Conservation (phyloP, 441 rosid genomes). For the Omphalea diandra region DNA sequence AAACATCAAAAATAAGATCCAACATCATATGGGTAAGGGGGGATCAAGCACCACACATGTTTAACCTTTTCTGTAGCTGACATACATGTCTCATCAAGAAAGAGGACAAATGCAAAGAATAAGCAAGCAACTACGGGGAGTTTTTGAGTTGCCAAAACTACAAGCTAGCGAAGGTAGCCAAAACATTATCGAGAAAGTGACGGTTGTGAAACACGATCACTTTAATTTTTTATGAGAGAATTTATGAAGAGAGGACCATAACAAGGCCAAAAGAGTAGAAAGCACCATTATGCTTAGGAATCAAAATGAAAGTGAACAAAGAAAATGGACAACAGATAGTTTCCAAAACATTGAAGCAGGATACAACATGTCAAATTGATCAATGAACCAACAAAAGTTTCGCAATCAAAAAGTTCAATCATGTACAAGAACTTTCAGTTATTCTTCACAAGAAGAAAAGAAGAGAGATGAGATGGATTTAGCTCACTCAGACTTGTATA, state of each 20-base stretch:
- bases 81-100: not conserved
- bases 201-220: no score
- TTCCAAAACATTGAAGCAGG: not conserved
- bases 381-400: not conserved
- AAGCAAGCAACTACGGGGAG: not conserved
- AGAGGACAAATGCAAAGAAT: not conserved
- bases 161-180: not conserved
- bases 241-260: not conserved
- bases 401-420: conserved; percentile 3
- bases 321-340: not conserved
- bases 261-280: not conserved
- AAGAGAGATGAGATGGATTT: not conserved
- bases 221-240: not conserved
- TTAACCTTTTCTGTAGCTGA: no score
- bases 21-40: no score
- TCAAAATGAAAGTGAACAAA: not conserved
- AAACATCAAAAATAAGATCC: conserved; percentile 6
- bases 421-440: no score
- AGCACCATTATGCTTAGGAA: not conserved
- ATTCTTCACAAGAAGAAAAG: no score
- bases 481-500: not conserved
- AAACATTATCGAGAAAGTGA: not conserved
- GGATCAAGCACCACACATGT: no score
- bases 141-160: not conserved
- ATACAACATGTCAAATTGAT: not conserved